Evolutionary conservation across 2,329 filamentous ascomycete species (phyloP), one percentile per base, ranked within the genome.

Genomic region (Berkeleyomyces basicola): DNA sequence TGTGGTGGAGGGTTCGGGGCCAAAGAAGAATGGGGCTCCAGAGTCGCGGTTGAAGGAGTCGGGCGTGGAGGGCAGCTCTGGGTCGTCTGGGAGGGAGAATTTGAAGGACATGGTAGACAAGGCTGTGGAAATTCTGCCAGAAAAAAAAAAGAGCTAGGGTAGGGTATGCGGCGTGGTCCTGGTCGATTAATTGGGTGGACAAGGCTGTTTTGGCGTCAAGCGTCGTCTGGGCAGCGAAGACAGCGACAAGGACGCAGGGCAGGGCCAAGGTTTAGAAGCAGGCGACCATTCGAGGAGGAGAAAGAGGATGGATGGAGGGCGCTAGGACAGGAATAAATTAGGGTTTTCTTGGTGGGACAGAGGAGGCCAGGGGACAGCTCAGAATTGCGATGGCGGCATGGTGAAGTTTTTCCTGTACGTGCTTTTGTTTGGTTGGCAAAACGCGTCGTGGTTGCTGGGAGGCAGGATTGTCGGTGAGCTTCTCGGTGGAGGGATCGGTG

Each of bases 1-100:
- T 1, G 80, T 82, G 2, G 78, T 81, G 44, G 79, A 78, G 5
- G 79, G 78, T 59, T 75, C 72, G 7, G 77, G 73, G 64, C 70
- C 75, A 46, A 75, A 74, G 44, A 71, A 71, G 47, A 75, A 76
- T 49, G 72, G 68, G 44, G 71, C 74, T 47, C 43, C 61, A 23
- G 71, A 69, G 39, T 67, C 70, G 70, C 40, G 70, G 70, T 62
- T 68, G 10, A 23, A 23, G 23, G 23, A 23, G 71, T 78, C 77
- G 2, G 79, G 79, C 1, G 79, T 82, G 23, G 78, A 76, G 1
- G 79, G 79, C 61, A 70, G 67, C 63, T 73, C 73, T 57, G 73
- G 76, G 68, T 73, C 76, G 67, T 76, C 74, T 64, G 74, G 71
- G 58, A 77, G 74, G 62, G 72, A 68, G 70, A 77, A 77, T 65